Evolutionary conservation across 2,329 filamentous ascomycete genomes (phyloP).

Genomic region (Tolypocladium pustulatum): DNA sequence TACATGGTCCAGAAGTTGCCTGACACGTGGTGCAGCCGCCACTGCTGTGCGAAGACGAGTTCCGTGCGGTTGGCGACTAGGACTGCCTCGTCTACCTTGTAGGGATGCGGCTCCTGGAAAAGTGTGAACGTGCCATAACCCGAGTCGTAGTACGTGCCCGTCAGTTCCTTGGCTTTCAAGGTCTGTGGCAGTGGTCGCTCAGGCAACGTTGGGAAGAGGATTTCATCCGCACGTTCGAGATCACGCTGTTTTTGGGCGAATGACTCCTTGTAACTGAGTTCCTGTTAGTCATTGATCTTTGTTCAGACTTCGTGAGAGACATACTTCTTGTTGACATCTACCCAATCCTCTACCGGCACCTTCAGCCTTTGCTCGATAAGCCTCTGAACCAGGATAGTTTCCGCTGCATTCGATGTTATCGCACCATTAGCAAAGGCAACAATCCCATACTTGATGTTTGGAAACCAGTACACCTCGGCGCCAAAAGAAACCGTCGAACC

Average conservation of each 20-base stretch:
- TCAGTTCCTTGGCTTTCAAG: conserved; percentile 18
- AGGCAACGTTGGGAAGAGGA: conserved; percentile 24
- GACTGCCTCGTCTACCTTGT: conserved; percentile 4
- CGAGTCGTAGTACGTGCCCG: conserved; percentile 32
- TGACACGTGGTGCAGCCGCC: conserved; percentile 16
- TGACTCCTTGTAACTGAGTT: too few relatives aligned
- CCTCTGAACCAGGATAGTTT: conserved; percentile 13
- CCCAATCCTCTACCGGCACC: conserved; percentile 10
- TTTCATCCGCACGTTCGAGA: conserved; percentile 16
- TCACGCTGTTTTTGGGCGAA: conserved; percentile 10
- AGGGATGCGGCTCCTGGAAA: conserved; percentile 5
- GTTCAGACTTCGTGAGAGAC: neutral
- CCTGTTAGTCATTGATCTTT: too few relatives aligned
- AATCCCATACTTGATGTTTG: neutral
- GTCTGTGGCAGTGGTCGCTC: conserved; percentile 23
- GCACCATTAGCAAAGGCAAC: neutral
- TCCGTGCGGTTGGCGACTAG: conserved; percentile 14
- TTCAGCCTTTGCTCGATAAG: conserved; percentile 20
- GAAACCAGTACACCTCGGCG: conserved; percentile 19
- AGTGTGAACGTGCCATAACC: conserved; percentile 23
- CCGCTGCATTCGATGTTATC: conserved; percentile 18
- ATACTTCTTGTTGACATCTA: conserved; percentile 7
- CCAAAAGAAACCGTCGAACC: conserved; percentile 17
- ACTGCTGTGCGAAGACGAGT: conserved; percentile 9
- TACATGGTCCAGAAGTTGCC: conserved; percentile 16